A percentile compares a stretch with the other conserved stretches of the same genome.
These are phyloP conservation scores for Penicillium salamii DNA, from an alignment of 495 filamentous ascomycete species.

Conservation along the genomic window DNA sequence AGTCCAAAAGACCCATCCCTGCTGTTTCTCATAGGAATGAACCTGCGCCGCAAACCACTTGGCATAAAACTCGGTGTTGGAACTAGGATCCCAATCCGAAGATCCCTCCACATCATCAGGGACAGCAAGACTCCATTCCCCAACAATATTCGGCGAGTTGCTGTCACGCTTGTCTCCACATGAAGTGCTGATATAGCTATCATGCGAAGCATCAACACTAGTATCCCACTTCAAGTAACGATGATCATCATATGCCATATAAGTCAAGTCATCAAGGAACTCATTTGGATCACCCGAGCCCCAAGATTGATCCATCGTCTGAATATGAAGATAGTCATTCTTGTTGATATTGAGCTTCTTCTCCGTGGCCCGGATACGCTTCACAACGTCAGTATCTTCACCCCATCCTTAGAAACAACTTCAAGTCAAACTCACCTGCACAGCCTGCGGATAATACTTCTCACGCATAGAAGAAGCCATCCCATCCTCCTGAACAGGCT, in stretches of 20 bases:
- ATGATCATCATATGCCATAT: constrained; percentile 52
- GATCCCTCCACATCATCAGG: constrained; percentile 43
- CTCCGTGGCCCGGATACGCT: constrained; percentile 49
- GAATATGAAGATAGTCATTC: constrained; percentile 47
- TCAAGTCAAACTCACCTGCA: constrained; percentile 19
- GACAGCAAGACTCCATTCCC: constrained; percentile 55
- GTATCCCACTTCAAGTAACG: constrained; percentile 54
- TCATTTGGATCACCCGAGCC: constrained; percentile 48
- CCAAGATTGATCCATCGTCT: constrained; percentile 56
- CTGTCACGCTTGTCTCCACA: constrained; percentile 50
- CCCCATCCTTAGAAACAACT: background rate
- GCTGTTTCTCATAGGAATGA: constrained; percentile 52
- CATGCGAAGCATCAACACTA: constrained; percentile 35
- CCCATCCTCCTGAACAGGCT: constrained; percentile 45
- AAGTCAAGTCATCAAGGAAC: constrained; percentile 35
- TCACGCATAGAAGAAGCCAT: constrained; percentile 31
- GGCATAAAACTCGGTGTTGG: constrained; percentile 51
- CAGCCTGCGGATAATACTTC: constrained; percentile 49
- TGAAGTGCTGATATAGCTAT: constrained; percentile 46
- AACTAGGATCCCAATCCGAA: constrained; percentile 41
- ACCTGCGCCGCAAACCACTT: constrained; percentile 62
- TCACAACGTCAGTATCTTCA: background rate
- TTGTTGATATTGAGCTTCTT: constrained; percentile 28
- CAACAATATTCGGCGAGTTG: constrained; percentile 49
- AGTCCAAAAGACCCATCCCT: constrained; percentile 63